Conservation (phyloP, 768 basidiomycete genomes). For the Pulveroboletus sp. region DNA sequence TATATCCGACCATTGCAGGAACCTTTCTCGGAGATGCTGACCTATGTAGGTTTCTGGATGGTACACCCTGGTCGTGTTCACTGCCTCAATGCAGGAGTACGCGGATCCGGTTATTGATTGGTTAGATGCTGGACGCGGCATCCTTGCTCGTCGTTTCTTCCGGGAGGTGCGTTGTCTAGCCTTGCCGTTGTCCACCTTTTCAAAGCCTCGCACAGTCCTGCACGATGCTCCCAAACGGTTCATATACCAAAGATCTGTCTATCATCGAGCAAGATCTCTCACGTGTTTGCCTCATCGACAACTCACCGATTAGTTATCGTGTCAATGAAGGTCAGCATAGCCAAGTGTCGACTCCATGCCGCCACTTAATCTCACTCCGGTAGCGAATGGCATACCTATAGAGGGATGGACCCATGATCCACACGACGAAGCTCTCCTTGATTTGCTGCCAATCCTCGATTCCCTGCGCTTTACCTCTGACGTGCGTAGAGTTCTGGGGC, state of each 20-base stretch:
- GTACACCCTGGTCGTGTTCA: conserved; percentile 99
- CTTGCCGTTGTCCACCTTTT: background rate
- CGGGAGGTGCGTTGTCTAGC: conserved; percentile 63
- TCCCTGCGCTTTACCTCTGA: conserved; percentile 94
- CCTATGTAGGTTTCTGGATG: conserved; percentile 80
- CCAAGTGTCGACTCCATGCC: background rate
- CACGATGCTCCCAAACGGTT: conserved; percentile 85
- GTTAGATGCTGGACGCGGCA: conserved; percentile 92
- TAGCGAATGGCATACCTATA: conserved; percentile 97
- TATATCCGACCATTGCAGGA: conserved; percentile 30
- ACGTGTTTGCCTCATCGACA: conserved; percentile 93
- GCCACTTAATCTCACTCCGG: conserved; percentile 1
- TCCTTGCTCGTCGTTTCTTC: conserved; percentile 84
- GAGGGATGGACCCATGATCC: conserved; percentile 99
- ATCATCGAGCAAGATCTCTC: conserved; percentile 86
- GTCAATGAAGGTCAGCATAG: conserved; percentile 77
- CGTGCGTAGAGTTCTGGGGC: conserved; percentile 86
- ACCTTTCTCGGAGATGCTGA: conserved; percentile 4
- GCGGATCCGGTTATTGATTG: conserved; percentile 99
- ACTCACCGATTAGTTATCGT: conserved; percentile 89
- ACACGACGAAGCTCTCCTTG: conserved; percentile 91
- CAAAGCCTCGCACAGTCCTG: conserved; percentile 59
- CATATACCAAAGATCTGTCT: conserved; percentile 90
- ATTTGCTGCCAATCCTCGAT: conserved; percentile 92
- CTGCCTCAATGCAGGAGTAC: conserved; percentile 98